Evolutionary conservation across 176 grass and related monocot genomes (phyloP).

Genomic region (Stipa capillata): DNA sequence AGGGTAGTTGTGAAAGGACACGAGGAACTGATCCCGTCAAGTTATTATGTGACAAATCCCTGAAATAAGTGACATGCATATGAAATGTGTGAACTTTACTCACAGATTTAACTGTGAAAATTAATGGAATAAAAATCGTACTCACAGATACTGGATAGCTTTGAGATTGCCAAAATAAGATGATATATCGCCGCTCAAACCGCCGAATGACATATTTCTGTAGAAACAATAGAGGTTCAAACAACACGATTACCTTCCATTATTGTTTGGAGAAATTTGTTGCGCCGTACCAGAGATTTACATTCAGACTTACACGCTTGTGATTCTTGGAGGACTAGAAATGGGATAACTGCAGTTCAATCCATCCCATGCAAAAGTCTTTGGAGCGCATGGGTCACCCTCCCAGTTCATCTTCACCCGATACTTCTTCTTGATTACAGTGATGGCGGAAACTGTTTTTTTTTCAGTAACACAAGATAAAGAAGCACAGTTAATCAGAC

Average conservation of each 20-base stretch:
- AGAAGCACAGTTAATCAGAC: background rate
- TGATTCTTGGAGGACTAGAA: constrained; percentile 46
- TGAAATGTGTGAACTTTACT: background rate
- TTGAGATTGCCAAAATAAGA: constrained; percentile 42
- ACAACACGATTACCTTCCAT: background rate
- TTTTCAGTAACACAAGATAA: background rate
- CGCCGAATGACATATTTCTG: constrained; percentile 44
- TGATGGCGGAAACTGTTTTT: constrained; percentile 39
- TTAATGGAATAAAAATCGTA: background rate
- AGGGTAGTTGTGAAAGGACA: constrained; percentile 28
- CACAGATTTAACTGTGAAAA: background rate
- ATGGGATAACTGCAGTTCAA: constrained; percentile 34
- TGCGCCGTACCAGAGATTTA: background rate
- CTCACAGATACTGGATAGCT: constrained; percentile 37
- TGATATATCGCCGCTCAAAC: constrained; percentile 45
- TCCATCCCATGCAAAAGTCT: constrained; percentile 10
- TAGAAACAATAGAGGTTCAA: background rate
- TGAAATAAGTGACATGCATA: background rate
- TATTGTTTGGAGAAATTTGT: background rate
- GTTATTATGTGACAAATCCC: constrained; percentile 74
- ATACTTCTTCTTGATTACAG: constrained; percentile 33
- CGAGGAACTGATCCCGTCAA: constrained; percentile 55
- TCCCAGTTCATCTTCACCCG: constrained; percentile 36
- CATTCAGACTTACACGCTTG: constrained; percentile 39
- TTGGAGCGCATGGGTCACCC: constrained; percentile 48